Evolutionary conservation across 176 grass and related monocot genomes (phyloP), one percentile per base, ranked within the genome.

Genomic region (Tuctoria greenei): DNA sequence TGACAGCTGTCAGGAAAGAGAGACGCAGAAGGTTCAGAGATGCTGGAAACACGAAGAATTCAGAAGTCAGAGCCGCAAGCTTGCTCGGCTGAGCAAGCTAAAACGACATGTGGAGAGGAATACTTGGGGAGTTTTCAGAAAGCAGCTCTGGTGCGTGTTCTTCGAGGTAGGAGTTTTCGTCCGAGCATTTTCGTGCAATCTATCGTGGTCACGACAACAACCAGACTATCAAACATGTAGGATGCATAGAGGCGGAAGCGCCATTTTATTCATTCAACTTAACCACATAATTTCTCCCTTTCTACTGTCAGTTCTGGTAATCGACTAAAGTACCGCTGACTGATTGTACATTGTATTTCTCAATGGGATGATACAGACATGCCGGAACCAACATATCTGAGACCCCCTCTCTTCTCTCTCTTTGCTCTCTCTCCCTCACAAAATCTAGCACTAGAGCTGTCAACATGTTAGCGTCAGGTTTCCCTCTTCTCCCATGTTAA

Each of bases 321-420:
- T 70, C 6, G 71, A 69, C 51, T 74, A 79, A 82, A 12, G 42
- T 54, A 62, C 64, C 38, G 1, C 18, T 24, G 84, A 28, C 21
- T 81, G 42, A 44, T 44, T 79, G 61, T 87, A 88, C 80, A 88
- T 5, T 0, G n/a, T n/a, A 83, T 46, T 57, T 50, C 86, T 74
- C 69, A 64, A 56, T 45, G 80, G 75, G 74, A 61, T 17, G n/a
- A 68, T 52, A 55, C 20, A 56, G 61, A 69, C 58, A 72, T 64
- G 58, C 62, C 26, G 11, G 38, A 46, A 37, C 47, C 47, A 71
- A 67, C 58, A 65, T 38, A 57, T 21, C 26, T 64, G 34, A 58
- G 35, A 36, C 37, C 52, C 68, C 37, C 31, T 36, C 35, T 10
- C 24, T 46, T 40, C 38, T 6, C 38, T 40, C 38, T 40, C 8